phyloP scores from a whole-genome alignment of 2,329 filamentous ascomycete species.

The Arthrobotrys pseudoclavata region DNA sequence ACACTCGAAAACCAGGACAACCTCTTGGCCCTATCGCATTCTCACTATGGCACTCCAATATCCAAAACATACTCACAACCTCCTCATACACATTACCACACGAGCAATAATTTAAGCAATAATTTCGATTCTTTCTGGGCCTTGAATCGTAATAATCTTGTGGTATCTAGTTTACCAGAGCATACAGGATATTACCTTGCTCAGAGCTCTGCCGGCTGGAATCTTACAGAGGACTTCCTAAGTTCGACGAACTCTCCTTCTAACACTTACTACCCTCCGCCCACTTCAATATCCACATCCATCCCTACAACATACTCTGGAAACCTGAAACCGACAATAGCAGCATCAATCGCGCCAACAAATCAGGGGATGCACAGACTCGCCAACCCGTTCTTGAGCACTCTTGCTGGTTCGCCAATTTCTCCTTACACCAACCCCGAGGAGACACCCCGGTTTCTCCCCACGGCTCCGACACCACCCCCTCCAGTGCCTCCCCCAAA shows the following conservation, averaged over 20 bases:
- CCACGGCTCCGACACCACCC: slow-evolving; percentile 48
- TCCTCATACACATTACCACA: slow-evolving; percentile 25
- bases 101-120: slow-evolving; percentile 32
- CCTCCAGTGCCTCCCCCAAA: slow-evolving; percentile 55
- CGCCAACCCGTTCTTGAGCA: slow-evolving; percentile 29
- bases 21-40: slow-evolving; percentile 35
- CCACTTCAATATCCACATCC: slow-evolving; percentile 43
- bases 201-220: slow-evolving; percentile 39
- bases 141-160: slow-evolving; percentile 28
- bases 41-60: slow-evolving; percentile 14
- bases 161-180: slow-evolving; percentile 50
- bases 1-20: slow-evolving; percentile 56
- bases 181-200: slow-evolving; percentile 44
- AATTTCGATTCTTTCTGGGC: slow-evolving; percentile 51
- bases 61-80: slow-evolving; percentile 45
- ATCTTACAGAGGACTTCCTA: slow-evolving; percentile 41
- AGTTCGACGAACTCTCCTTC: slow-evolving; percentile 43
- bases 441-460: slow-evolving; percentile 56
- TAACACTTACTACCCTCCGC: slow-evolving; percentile 37
- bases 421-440: slow-evolving; percentile 41
- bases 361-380: slow-evolving; percentile 21
- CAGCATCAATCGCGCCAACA: slow-evolving; percentile 31
- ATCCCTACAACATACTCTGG: slow-evolving; percentile 37
- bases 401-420: slow-evolving; percentile 40
- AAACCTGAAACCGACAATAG: slow-evolving; percentile 33